Conservation (phyloP, 2,329 filamentous ascomycete genomes). For the Diaporthe velutina region DNA sequence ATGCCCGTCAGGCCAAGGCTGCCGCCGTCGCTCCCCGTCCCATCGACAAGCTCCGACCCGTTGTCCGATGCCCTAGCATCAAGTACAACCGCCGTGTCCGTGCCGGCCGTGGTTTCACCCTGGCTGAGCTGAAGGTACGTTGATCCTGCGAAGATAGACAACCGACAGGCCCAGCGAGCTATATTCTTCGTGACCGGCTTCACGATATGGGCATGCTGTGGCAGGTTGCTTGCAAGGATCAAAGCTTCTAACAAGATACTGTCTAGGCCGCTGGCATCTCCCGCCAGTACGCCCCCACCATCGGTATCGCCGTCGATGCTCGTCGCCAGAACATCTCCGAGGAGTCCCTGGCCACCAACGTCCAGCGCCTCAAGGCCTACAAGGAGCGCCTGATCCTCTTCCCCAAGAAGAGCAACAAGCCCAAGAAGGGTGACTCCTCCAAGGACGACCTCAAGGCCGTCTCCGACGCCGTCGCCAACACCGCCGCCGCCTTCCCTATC, state of each 20-base stretch:
- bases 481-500: slow-evolving; percentile 78
- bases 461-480: slow-evolving; percentile 66
- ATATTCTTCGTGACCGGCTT: neutral
- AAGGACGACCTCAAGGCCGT: slow-evolving; percentile 80
- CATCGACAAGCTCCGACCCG: slow-evolving; percentile 94
- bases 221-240: neutral
- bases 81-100: slow-evolving; percentile 99
- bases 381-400: slow-evolving; percentile 96
- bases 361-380: slow-evolving; percentile 98
- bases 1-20: slow-evolving; percentile 94
- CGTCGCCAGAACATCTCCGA: slow-evolving; percentile 97
- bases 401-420: slow-evolving; percentile 92
- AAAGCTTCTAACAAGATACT: slow-evolving; percentile 50
- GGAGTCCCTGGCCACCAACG: slow-evolving; percentile 94
- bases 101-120: slow-evolving; percentile 96
- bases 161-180: neutral
- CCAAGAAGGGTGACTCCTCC: slow-evolving; percentile 91
- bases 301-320: slow-evolving; percentile 96
- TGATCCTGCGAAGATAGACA: neutral
- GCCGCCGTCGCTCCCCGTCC: slow-evolving; percentile 95
- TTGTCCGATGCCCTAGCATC: slow-evolving; percentile 97
- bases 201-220: neutral
- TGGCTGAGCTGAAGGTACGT: slow-evolving; percentile 96
- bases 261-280: slow-evolving; percentile 91
- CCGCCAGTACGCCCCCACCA: slow-evolving; percentile 92